Conservation (phyloP, 2,329 filamentous ascomycete species). For the Phyllosticta citrichinensis region DNA sequence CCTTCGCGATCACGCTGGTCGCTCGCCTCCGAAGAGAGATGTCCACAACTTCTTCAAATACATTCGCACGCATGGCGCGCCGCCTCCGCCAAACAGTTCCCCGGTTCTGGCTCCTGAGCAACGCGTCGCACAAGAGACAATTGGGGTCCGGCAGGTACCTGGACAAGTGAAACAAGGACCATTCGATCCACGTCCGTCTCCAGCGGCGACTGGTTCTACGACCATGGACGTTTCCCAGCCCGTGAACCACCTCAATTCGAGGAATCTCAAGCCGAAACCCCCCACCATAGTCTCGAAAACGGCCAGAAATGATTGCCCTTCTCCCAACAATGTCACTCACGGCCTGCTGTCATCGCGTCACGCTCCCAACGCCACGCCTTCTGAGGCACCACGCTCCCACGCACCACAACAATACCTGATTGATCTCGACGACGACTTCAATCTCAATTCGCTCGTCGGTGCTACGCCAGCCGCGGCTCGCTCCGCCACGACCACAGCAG, state of each 20-base stretch:
- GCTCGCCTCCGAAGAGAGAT: not conserved
- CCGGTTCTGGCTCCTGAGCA: not conserved
- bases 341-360: not conserved
- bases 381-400: not conserved
- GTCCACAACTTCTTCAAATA: not conserved
- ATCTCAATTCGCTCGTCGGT: not conserved
- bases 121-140: not conserved
- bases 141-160: not conserved
- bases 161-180: not conserved
- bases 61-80: not conserved
- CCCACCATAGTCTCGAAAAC: not conserved
- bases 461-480: not conserved
- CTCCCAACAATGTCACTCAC: not conserved
- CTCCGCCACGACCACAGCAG: not conserved
- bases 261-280: not conserved
- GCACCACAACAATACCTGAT: not conserved
- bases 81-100: not conserved
- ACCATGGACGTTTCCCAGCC: not conserved
- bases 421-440: not conserved
- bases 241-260: not conserved
- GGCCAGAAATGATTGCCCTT: not conserved
- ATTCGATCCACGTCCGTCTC: not conserved
- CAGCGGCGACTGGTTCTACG: not conserved
- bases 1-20: not conserved
- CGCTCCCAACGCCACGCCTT: not conserved